Evolutionary conservation across 441 rosid species (phyloP), one percentile per base, ranked within the genome.

Genomic region (Bruguiera hainesii): DNA sequence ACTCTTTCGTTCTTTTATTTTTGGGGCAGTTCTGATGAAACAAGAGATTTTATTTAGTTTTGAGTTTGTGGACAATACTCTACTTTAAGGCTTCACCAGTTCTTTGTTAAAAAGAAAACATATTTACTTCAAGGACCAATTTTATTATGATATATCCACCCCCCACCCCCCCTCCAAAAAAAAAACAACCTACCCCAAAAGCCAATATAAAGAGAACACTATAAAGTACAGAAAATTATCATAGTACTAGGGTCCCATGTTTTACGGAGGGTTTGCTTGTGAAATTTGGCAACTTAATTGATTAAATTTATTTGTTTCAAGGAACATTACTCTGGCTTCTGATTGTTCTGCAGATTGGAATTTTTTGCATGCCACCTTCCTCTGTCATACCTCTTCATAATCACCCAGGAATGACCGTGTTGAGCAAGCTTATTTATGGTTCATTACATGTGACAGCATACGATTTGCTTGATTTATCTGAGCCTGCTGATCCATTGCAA

Each of bases 321-420:
- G 68, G 26, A 63, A 53, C 58, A 21, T 53, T 29, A 53, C 9
- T 53, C 58, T 53, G 28, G 16, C 30, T 64, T 71, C 23, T 37
- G 48, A 28, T 63, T 51, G 74, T 33, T 35, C 67, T 79, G 77
- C 88, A 92, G 99, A 89, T 95, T 65, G 99, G 99, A 65, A 87
- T 95, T 71, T 95, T 95, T 76, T 90, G 93, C 76, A 90, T 95
- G 99, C 92, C 96, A 19, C 92, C 98, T 64, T 80, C 85, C 52
- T 90, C 99, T 30, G 78, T 95, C 61, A 92, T 95, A 65, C 99
- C 99, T 56, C 96, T 96, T 69, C 99, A 96, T 80, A 96, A 96
- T 84, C 99, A 96, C 84, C 99, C 99, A 23, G 96, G 99, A 72
- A 96, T 96, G 99, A 96, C 96, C 28, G 99, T 96, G 55, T 78